These are phyloP conservation scores for Mycena polygramma DNA, from an alignment of 768 basidiomycete genomes.

Conservation along the genomic window DNA sequence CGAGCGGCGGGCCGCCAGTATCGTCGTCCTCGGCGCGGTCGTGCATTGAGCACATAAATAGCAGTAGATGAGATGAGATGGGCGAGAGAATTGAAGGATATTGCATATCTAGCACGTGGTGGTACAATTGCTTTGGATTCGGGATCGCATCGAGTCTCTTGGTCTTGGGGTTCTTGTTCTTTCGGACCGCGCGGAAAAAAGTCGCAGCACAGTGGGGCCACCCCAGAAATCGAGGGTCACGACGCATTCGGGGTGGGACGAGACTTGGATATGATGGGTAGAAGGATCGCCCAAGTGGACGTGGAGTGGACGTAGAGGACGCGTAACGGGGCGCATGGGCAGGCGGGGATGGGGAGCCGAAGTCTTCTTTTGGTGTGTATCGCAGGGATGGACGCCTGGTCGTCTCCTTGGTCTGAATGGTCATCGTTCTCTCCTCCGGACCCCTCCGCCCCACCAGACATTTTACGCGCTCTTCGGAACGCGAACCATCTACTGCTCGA, in stretches of 20 bases:
- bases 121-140: conserved; percentile 22
- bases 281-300: no score
- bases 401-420: neutral
- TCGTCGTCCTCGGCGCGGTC: neutral
- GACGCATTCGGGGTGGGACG: no score
- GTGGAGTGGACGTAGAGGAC: no score
- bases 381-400: no score
- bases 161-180: neutral
- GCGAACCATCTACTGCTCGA: conserved; percentile 31
- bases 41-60: conserved; percentile 7
- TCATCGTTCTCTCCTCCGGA: neutral
- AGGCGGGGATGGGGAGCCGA: no score
- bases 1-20: neutral
- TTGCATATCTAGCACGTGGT: conserved; percentile 27
- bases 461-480: neutral
- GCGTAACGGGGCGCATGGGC: no score
- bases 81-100: conserved; percentile 3
- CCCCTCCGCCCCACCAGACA: no score
- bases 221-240: no score
- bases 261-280: neutral
- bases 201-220: no score
- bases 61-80: neutral
- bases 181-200: no score
- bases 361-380: no score
- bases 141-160: neutral